A percentile compares a stretch with the other conserved stretches of the same genome.
phyloP scores from a whole-genome alignment of 176 grass and related monocot genomes.

The Melocanna baccifera region DNA sequence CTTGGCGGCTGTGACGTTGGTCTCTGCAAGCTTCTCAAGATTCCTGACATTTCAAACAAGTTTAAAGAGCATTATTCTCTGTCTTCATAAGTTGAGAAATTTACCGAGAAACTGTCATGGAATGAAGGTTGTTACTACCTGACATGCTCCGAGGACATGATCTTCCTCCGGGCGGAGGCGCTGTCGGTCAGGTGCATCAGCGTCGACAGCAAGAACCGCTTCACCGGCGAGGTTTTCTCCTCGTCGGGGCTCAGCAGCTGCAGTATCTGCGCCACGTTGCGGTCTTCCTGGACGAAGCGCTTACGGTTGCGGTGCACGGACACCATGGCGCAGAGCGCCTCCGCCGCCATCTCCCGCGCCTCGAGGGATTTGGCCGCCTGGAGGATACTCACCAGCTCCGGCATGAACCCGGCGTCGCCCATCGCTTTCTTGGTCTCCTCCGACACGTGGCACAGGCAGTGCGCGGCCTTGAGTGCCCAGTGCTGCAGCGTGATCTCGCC shows the following conservation, averaged over 20 bases:
- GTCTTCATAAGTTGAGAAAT: background rate
- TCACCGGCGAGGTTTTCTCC: slow-evolving; percentile 59
- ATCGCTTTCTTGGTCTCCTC: slow-evolving; percentile 66
- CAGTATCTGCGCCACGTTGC: slow-evolving; percentile 57
- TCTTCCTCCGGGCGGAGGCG: slow-evolving; percentile 67
- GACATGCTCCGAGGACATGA: slow-evolving; percentile 62
- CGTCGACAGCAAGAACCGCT: slow-evolving; percentile 61
- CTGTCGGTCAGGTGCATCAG: slow-evolving; percentile 62
- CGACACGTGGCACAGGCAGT: slow-evolving; percentile 53
- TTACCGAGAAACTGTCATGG: background rate
- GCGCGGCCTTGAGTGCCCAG: slow-evolving; percentile 52
- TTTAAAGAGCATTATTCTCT: background rate
- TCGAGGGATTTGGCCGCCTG: slow-evolving; percentile 42
- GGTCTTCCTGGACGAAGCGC: slow-evolving; percentile 71
- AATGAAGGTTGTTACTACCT: background rate
- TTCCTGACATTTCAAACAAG: slow-evolving; percentile 29
- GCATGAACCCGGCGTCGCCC: slow-evolving; percentile 82
- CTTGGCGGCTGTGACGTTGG: slow-evolving; percentile 64
- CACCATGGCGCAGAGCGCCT: slow-evolving; percentile 62
- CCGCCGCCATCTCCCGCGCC: slow-evolving; percentile 63
- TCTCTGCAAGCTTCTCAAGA: slow-evolving; percentile 72
- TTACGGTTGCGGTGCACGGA: slow-evolving; percentile 69
- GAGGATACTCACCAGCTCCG: slow-evolving; percentile 64
- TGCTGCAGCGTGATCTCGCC: slow-evolving; percentile 58
- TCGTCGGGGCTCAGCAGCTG: slow-evolving; percentile 58